Evolutionary conservation across 257 asterid genomes (phyloP).

Genomic region (Solanum chiquidenum): DNA sequence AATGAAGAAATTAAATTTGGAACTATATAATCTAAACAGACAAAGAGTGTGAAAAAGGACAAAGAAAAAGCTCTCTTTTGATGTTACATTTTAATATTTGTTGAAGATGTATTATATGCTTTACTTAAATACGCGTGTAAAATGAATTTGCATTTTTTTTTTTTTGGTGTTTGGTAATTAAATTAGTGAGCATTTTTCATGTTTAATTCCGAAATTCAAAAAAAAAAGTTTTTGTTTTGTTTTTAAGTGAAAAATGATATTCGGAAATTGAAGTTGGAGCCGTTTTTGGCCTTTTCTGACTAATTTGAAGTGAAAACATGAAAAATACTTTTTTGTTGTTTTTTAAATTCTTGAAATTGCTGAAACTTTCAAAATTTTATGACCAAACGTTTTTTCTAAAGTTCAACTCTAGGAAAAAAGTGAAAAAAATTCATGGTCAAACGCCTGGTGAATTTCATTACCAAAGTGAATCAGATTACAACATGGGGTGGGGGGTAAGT

Average conservation of each 20-base stretch:
- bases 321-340: not conserved
- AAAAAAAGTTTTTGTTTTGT: too few relatives aligned
- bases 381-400: not conserved
- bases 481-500: not conserved
- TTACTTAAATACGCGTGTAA: not conserved
- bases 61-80: not conserved
- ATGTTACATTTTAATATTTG: not conserved
- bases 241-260: not conserved
- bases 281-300: not conserved
- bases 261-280: not conserved
- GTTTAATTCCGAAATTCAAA: not conserved
- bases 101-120: not conserved
- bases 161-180: not conserved
- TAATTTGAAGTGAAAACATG: not conserved
- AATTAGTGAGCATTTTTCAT: not conserved
- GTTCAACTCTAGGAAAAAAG: not conserved
- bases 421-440: not conserved
- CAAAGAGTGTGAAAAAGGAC: conserved; percentile 3
- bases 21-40: not conserved
- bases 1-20: not conserved
- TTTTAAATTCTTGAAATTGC: not conserved
- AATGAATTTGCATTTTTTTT: not conserved
- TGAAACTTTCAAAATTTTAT: not conserved
- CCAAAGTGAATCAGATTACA: too few relatives aligned
- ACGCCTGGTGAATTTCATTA: not conserved